Conservation (phyloP, 2,329 filamentous ascomycete genomes). For the Aspergillus viridinutans region DNA sequence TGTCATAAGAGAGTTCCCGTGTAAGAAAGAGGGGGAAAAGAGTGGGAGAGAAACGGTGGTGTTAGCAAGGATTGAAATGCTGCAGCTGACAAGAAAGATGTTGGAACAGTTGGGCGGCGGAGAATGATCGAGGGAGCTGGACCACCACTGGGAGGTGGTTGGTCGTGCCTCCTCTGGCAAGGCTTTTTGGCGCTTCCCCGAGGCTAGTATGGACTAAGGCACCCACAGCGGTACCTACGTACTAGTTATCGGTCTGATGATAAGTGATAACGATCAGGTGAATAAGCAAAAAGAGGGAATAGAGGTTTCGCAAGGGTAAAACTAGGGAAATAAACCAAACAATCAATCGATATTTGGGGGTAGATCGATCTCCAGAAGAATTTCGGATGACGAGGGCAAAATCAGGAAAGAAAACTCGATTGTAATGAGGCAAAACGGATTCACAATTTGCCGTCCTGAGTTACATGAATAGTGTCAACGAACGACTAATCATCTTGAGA, state of each 20-base stretch:
- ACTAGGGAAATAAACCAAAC: background rate
- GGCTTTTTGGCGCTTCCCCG: background rate
- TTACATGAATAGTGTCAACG: conserved; percentile 1
- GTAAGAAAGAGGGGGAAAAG: conserved; percentile 15
- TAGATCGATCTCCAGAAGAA: background rate
- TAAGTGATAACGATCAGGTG: background rate
- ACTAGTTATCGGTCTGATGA: background rate
- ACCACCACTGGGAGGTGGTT: conserved; percentile 12
- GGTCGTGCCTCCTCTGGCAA: conserved; percentile 7
- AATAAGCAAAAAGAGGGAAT: background rate
- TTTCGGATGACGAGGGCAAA: background rate
- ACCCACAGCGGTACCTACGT: background rate
- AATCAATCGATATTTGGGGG: background rate
- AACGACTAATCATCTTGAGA: background rate
- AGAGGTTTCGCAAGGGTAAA: background rate
- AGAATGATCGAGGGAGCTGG: conserved; percentile 16
- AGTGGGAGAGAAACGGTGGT: conserved; percentile 1
- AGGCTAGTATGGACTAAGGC: background rate
- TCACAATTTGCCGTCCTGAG: conserved; percentile 12
- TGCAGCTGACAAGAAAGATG: conserved; percentile 31
- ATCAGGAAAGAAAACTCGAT: background rate
- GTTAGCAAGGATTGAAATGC: conserved; percentile 7
- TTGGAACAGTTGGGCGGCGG: conserved; percentile 17
- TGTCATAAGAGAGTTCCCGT: background rate
- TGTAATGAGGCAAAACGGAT: conserved; percentile 4